A percentile compares a stretch with the other conserved stretches of the same genome.
These are phyloP conservation scores for Stephania yunnanensis DNA, from an alignment of 164 flowering plant genomes.

Conservation along the genomic window DNA sequence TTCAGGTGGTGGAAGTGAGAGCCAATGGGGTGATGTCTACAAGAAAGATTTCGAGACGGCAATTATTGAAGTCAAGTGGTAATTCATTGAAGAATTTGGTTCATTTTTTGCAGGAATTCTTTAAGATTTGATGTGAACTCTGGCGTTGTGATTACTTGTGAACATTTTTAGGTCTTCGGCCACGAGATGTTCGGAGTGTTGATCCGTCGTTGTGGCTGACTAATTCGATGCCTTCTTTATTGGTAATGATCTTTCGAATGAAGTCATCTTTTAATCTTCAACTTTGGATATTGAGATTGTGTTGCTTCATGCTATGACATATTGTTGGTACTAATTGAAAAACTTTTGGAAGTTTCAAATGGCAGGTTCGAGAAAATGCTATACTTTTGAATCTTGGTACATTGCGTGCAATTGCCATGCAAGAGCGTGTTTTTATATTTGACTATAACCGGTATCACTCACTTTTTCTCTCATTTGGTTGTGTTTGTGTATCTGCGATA, in stretches of 20 bases:
- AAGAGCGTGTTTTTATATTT: constrained; percentile 73
- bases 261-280: neutral
- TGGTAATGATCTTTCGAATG: constrained; percentile 39
- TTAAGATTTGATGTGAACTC: neutral
- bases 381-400: constrained; percentile 86
- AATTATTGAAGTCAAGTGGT: constrained; percentile 88
- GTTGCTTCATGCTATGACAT: neutral
- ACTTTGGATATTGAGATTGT: neutral
- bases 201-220: constrained; percentile 97
- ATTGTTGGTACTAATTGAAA: neutral
- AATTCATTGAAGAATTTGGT: constrained; percentile 9
- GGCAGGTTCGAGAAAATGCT: constrained; percentile 90
- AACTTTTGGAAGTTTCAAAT: constrained; percentile 1
- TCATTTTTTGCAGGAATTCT: neutral
- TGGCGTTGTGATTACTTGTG: neutral
- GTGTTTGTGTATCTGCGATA: neutral
- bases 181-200: constrained; percentile 85
- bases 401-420: constrained; percentile 85
- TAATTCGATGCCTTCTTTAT: constrained; percentile 84
- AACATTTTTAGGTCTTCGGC: constrained; percentile 81
- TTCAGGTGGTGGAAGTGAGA: constrained; percentile 86
- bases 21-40: constrained; percentile 63
- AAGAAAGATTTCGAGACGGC: constrained; percentile 68
- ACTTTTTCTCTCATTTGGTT: no score
- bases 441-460: constrained; percentile 67